Evolutionary conservation across 2,329 filamentous ascomycete species (phyloP).

Genomic region (Madurella mycetomatis): DNA sequence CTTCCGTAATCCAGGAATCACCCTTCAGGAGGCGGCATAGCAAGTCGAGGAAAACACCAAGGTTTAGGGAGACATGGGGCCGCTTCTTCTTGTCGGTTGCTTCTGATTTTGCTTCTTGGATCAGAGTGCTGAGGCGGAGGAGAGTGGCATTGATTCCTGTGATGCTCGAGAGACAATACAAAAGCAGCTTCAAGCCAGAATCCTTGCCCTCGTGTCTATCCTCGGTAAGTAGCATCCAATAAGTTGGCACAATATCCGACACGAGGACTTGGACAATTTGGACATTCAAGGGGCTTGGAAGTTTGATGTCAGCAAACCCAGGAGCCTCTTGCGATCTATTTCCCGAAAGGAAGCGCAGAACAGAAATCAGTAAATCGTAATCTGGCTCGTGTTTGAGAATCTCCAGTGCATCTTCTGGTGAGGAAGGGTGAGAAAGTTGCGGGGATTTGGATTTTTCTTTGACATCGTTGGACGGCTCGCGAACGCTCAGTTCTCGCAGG

Average conservation of each 20-base stretch:
- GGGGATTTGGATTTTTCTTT: neutral
- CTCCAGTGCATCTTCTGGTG: constrained; percentile 52
- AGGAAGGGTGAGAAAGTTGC: constrained; percentile 19
- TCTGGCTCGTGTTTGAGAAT: constrained; percentile 59
- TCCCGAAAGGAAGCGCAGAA: constrained; percentile 48
- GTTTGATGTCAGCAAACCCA: constrained; percentile 50
- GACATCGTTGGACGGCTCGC: constrained; percentile 9
- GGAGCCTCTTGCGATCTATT: constrained; percentile 25
- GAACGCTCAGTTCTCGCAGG: constrained; percentile 26
- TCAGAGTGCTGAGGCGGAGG: constrained; percentile 61
- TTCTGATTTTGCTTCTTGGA: constrained; percentile 45
- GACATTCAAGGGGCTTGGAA: constrained; percentile 63
- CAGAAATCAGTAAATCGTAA: constrained; percentile 49
- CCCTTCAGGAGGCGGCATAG: constrained; percentile 39
- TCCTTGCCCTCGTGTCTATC: constrained; percentile 30
- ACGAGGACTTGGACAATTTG: constrained; percentile 74
- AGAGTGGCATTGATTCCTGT: constrained; percentile 74
- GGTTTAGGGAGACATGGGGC: constrained; percentile 40
- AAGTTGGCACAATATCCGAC: constrained; percentile 71
- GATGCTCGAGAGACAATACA: constrained; percentile 65
- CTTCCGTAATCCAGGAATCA: constrained; percentile 32
- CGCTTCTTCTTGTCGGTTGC: constrained; percentile 33
- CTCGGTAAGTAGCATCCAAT: constrained; percentile 65
- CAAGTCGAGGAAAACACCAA: constrained; percentile 42
- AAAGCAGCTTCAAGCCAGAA: constrained; percentile 46